A percentile compares a stretch with the other conserved stretches of the same genome.
These are phyloP conservation scores for Lasiodiplodia sp. DNA, from an alignment of 2,329 filamentous ascomycete species.

Conservation along the genomic window DNA sequence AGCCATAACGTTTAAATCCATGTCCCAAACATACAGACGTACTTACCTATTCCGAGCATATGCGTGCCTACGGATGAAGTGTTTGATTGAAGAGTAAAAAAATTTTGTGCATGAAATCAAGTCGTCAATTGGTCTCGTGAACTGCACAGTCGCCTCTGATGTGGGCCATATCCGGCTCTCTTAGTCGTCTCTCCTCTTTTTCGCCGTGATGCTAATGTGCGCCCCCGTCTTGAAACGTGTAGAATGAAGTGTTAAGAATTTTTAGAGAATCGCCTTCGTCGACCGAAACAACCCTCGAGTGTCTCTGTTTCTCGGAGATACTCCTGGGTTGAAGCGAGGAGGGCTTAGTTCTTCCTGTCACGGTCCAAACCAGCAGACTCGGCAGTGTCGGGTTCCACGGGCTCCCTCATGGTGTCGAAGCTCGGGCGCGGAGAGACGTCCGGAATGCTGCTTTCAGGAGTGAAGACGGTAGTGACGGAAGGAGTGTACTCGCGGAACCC, in stretches of 20 bases:
- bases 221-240: neutral
- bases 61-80: neutral
- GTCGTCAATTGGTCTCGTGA: constrained; percentile 19
- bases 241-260: neutral
- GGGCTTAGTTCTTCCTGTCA: constrained; percentile 23
- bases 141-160: constrained; percentile 1
- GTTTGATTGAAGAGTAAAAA: neutral
- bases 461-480: constrained; percentile 41
- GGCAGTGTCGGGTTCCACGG: neutral
- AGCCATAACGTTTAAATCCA: neutral
- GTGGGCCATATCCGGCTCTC: neutral
- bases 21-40: constrained; percentile 7
- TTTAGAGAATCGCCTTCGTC: neutral
- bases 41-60: constrained; percentile 2
- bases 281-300: neutral
- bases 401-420: constrained; percentile 42
- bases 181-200: constrained; percentile 4
- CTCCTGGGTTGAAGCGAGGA: neutral
- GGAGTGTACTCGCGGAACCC: constrained; percentile 51
- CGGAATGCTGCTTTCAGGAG: constrained; percentile 47
- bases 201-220: neutral
- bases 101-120: constrained; percentile 17
- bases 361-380: constrained; percentile 16
- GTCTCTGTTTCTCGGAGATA: neutral
- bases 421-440: constrained; percentile 49